Conservation (phyloP, 2,329 filamentous ascomycete genomes). For the Coccinonectria pachysandricola region DNA sequence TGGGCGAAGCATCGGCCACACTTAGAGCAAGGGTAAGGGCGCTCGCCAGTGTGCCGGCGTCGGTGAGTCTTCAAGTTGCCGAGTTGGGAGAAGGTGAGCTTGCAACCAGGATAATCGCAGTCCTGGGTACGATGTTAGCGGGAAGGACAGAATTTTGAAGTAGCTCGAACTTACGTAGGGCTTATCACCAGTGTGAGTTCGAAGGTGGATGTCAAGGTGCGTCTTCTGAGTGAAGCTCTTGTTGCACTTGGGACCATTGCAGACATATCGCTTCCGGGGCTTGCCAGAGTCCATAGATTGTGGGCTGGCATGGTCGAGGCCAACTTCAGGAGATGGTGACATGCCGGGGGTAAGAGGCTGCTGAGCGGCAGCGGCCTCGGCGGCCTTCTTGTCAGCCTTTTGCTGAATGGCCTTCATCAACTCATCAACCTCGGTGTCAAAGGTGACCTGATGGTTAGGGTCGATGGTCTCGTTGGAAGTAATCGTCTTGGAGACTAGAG, state of each 20-base stretch:
- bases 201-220: conserved; percentile 80
- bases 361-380: conserved; percentile 13
- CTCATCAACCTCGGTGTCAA: conserved; percentile 75
- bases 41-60: conserved; percentile 77
- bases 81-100: conserved; percentile 74
- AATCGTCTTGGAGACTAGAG: conserved; percentile 29
- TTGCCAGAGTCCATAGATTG: conserved; percentile 18
- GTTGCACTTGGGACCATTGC: conserved; percentile 61
- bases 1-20: conserved; percentile 81
- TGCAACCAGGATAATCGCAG: conserved; percentile 64
- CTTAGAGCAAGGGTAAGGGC: conserved; percentile 67
- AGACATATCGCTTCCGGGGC: conserved; percentile 56
- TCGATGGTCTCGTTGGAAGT: conserved; percentile 36
- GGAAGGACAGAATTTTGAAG: not conserved
- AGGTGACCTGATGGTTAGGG: conserved; percentile 45
- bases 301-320: conserved; percentile 7
- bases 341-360: conserved; percentile 18
- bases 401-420: conserved; percentile 83
- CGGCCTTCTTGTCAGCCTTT: conserved; percentile 36
- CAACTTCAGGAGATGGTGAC: conserved; percentile 14
- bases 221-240: conserved; percentile 88
- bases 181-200: conserved; percentile 81
- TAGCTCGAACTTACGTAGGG: conserved; percentile 61
- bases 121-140: conserved; percentile 30
- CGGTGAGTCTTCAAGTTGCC: conserved; percentile 92